Evolutionary conservation across 208 protist genomes (phyloP).

Genomic region (Trypanosoma avium): DNA sequence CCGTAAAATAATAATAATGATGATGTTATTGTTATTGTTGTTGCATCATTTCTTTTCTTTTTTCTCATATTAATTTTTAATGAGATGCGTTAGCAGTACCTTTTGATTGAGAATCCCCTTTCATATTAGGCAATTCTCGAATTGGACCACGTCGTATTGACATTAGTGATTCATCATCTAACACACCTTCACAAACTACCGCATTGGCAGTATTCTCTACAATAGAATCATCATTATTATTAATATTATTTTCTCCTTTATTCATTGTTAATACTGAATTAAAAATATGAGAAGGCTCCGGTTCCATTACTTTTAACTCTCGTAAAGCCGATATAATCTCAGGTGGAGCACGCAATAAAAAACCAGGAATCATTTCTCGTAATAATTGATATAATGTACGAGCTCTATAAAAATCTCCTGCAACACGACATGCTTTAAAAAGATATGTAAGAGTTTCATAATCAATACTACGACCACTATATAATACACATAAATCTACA

Average conservation of each 20-base stretch:
- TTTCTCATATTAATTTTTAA: background rate
- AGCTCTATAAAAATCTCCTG: slow-evolving; percentile 79
- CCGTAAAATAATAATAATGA: too few relatives aligned
- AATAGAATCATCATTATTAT: too few relatives aligned
- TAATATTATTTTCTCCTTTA: background rate
- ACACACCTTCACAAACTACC: slow-evolving; percentile 6
- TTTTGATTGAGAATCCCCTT: background rate
- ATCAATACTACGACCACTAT: slow-evolving; percentile 72
- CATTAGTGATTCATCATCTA: slow-evolving; percentile 11
- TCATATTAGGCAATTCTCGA: slow-evolving; percentile 18
- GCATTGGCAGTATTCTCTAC: background rate
- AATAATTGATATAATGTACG: slow-evolving; percentile 72
- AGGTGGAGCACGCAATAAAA: slow-evolving; percentile 63
- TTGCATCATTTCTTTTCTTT: background rate
- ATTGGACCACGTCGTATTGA: slow-evolving; percentile 15
- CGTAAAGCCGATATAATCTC: slow-evolving; percentile 52
- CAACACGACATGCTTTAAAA: slow-evolving; percentile 72
- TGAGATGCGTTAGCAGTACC: background rate
- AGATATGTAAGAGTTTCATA: slow-evolving; percentile 71
- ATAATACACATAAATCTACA: slow-evolving; percentile 83
- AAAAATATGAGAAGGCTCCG: slow-evolving; percentile 61
- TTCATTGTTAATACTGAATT: background rate
- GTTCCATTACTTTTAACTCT: slow-evolving; percentile 58
- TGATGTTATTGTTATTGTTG: background rate
- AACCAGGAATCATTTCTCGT: slow-evolving; percentile 75